phyloP scores from a whole-genome alignment of 2,329 filamentous ascomycete species.

The Coniella vitis region DNA sequence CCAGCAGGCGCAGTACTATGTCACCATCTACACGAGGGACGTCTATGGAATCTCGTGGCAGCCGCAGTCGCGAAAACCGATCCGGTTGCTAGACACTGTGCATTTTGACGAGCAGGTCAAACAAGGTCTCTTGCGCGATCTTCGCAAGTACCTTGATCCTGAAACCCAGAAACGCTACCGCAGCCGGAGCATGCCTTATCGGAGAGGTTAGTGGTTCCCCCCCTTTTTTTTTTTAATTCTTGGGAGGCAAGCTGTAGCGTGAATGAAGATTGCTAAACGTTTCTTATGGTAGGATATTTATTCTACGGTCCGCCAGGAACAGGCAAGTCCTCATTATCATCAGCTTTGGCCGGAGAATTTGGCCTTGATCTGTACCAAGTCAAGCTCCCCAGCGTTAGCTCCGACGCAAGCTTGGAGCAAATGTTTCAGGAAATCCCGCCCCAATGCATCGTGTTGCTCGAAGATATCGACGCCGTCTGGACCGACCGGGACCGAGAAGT shows the following conservation, averaged over 20 bases:
- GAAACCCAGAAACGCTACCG: slow-evolving; percentile 52
- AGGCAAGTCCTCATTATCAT: slow-evolving; percentile 50
- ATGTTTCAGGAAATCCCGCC: slow-evolving; percentile 47
- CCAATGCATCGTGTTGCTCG: slow-evolving; percentile 47
- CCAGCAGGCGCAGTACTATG: slow-evolving; percentile 40
- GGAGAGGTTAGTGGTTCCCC: slow-evolving; percentile 28
- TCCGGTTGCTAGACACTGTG: slow-evolving; percentile 43
- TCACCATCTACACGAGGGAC: slow-evolving; percentile 41
- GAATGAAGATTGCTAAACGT: too few species aligned
- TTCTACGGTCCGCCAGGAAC: slow-evolving; percentile 59
- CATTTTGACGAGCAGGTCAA: slow-evolving; percentile 42
- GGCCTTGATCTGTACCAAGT: slow-evolving; percentile 44
- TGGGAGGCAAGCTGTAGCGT: not conserved
- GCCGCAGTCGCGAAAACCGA: slow-evolving; percentile 40
- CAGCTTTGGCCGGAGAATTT: slow-evolving; percentile 45
- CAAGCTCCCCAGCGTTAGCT: slow-evolving; percentile 41
- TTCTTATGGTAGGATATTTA: slow-evolving; percentile 44
- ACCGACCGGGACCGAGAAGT: slow-evolving; percentile 7
- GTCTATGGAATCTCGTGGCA: slow-evolving; percentile 42
- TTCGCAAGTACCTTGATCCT: slow-evolving; percentile 45
- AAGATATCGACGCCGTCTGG: slow-evolving; percentile 44
- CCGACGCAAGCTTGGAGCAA: slow-evolving; percentile 42
- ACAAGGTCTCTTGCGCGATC: slow-evolving; percentile 39
- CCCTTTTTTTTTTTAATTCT: too few species aligned
- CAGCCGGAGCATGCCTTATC: slow-evolving; percentile 58